These are phyloP conservation scores for Eucalyptus urophylla DNA, from an alignment of 345 rosid genomes.

Conservation along the genomic window DNA sequence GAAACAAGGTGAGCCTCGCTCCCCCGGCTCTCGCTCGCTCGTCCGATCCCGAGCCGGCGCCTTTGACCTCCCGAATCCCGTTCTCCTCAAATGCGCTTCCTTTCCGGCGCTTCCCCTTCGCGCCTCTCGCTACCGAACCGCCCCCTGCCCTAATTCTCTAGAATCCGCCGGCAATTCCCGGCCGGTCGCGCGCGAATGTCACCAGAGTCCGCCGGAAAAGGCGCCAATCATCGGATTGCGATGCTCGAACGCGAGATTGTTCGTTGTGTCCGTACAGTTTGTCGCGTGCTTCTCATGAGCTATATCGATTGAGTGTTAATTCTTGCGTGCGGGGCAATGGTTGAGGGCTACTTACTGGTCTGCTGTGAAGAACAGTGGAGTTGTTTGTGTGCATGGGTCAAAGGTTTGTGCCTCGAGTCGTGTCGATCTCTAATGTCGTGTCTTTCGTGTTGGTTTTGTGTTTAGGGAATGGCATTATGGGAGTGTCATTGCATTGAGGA, in stretches of 20 bases:
- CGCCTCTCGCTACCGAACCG: not conserved
- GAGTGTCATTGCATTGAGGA: not conserved
- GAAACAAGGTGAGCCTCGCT: not conserved
- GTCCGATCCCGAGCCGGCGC: not conserved
- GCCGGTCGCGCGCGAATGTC: not conserved
- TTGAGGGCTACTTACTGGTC: not conserved
- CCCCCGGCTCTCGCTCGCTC: not conserved
- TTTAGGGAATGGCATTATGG: not conserved
- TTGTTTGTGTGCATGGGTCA: not conserved
- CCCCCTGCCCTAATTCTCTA: not conserved
- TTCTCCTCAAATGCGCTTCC: not conserved
- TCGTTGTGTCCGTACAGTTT: not conserved
- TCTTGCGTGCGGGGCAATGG: not conserved
- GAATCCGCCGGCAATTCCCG: not conserved
- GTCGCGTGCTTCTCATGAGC: not conserved
- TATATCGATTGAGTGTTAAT: not conserved
- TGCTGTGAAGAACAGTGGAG: not conserved
- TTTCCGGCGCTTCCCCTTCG: not conserved
- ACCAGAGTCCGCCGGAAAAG: not conserved
- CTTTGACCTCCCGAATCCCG: not conserved
- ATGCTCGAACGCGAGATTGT: not conserved
- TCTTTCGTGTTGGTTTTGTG: not conserved
- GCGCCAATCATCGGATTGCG: not conserved
- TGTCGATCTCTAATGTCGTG: not conserved
- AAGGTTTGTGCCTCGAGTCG: not conserved